Base-by-base conservation (phyloP, 179 eudicot genomes). In the Camellia oleifera region DNA sequence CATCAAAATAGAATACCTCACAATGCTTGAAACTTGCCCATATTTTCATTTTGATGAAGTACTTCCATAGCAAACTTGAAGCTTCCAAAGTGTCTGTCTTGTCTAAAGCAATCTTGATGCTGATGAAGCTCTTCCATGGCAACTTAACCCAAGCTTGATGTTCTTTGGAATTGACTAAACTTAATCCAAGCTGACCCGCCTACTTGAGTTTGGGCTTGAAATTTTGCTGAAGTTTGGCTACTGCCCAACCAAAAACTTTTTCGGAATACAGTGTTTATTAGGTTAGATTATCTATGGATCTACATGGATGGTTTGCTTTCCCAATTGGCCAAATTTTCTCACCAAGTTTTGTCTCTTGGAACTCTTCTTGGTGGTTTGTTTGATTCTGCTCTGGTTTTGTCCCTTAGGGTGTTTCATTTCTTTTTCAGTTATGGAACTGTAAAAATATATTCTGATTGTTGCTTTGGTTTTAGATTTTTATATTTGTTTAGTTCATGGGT, bases 131-230 rank as follows among this genome's bases (percentile, higher is more conserved):
- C 40, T 32, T 32, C 40, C 40, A 32, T 32, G 40, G 2, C 40
- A 32, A 32, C 40, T 32, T 32, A 32, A 32, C 40, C 40, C 32
- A 26, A 26, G 32, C 32, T 26, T 26, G 40, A 10, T 52, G 56
- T 7, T 7, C 56, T 52, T 52, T 52, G 9, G 10, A 52, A 23
- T 15, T 9, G 4, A 12, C 72, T 69, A 15, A 42, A 15, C 8
- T 69, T 69, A 42, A 6, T 46, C 12, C 72, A 44, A 69, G 53
- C 72, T 44, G 20, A 14, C 53, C 44, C 72, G 40, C 53, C 42
- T 15, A 52, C 52, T 69, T 69, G 72, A 69, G 53, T 69, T 44
- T 69, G 2, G 15, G 72, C 53, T 6, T 69, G 72, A 69, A 69
- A 15, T 3, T 7, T 69, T 15, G 20, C 14, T 10, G 3, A 32